phyloP scores from a whole-genome alignment of 495 filamentous ascomycete genomes.

The Tuber aestivum region DNA sequence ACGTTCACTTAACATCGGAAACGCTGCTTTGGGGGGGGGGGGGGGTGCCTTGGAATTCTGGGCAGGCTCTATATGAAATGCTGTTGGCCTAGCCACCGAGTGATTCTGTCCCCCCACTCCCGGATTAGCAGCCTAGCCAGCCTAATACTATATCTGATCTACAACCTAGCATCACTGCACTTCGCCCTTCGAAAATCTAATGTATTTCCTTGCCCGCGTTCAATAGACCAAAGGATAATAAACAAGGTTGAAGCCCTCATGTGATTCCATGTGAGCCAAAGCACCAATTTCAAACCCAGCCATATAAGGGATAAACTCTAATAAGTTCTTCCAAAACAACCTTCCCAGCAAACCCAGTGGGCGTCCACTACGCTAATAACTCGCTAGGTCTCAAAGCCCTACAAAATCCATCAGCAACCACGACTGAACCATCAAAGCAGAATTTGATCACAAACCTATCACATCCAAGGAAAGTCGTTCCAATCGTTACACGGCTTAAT shows the following conservation, averaged over 20 bases:
- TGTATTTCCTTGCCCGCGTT: background rate
- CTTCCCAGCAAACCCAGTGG: background rate
- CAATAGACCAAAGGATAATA: background rate
- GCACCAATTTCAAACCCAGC: background rate
- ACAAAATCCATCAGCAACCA: background rate
- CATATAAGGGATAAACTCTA: background rate
- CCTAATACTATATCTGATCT: background rate
- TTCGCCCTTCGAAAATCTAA: background rate
- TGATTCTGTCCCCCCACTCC: background rate
- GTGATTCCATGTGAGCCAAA: background rate
- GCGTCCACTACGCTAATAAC: background rate
- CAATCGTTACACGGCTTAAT: background rate
- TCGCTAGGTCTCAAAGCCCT: background rate
- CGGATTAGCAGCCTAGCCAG: background rate
- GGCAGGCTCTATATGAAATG: background rate
- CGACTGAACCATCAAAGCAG: background rate
- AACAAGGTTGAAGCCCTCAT: background rate
- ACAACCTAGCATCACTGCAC: background rate
- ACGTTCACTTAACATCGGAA: background rate
- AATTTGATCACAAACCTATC: background rate
- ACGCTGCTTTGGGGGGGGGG: background rate
- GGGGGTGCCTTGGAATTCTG: background rate
- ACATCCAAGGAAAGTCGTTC: background rate
- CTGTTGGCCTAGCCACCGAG: background rate
- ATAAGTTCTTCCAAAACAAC: background rate